Percentiles rank a stretch among this genome's conserved stretches.
These are phyloP conservation scores for Apophysomyces sp. DNA, from an alignment of 371 early-diverging fungal genomes.

Conservation along the genomic window DNA sequence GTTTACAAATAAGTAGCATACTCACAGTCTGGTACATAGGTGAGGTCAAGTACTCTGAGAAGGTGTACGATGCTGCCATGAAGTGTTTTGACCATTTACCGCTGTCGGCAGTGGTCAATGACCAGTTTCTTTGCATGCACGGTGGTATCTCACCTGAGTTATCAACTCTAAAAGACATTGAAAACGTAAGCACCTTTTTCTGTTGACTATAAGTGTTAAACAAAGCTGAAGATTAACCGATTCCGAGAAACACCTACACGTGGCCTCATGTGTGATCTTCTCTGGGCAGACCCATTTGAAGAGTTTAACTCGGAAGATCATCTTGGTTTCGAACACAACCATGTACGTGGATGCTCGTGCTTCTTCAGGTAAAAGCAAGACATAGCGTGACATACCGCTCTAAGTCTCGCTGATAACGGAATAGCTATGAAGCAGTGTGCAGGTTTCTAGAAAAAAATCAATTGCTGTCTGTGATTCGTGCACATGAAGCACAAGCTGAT, in stretches of 20 bases:
- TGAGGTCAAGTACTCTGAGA: constrained; percentile 90
- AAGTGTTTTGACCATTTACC: constrained; percentile 96
- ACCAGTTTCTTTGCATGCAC: constrained; percentile 97
- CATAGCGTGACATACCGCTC: too few relatives aligned
- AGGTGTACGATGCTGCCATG: constrained; percentile 86
- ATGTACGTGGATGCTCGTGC: constrained; percentile 95
- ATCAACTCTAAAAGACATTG: constrained; percentile 81
- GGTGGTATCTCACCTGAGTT: constrained; percentile 98
- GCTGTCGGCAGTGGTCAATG: constrained; percentile 94
- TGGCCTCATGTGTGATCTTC: constrained; percentile 96
- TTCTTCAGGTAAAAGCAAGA: constrained; percentile 70
- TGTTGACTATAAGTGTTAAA: constrained; percentile 89
- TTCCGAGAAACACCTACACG: constrained; percentile 93
- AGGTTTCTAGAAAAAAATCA: constrained; percentile 93
- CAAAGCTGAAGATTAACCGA: constrained; percentile 92
- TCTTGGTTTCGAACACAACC: constrained; percentile 85
- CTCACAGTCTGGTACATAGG: constrained; percentile 45
- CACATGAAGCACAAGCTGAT: constrained; percentile 98
- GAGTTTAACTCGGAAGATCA: constrained; percentile 87
- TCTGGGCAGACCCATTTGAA: constrained; percentile 98
- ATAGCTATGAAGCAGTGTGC: constrained; percentile 85
- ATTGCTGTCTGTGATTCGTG: constrained; percentile 91
- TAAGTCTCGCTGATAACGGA: too few relatives aligned
- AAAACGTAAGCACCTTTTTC: constrained; percentile 71
- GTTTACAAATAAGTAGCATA: background rate